Percentiles rank a stretch among this genome's conserved stretches.
Evolutionary conservation across 352 stramenopile species (phyloP).

Genomic region (Elongisporangium senticosum): DNA sequence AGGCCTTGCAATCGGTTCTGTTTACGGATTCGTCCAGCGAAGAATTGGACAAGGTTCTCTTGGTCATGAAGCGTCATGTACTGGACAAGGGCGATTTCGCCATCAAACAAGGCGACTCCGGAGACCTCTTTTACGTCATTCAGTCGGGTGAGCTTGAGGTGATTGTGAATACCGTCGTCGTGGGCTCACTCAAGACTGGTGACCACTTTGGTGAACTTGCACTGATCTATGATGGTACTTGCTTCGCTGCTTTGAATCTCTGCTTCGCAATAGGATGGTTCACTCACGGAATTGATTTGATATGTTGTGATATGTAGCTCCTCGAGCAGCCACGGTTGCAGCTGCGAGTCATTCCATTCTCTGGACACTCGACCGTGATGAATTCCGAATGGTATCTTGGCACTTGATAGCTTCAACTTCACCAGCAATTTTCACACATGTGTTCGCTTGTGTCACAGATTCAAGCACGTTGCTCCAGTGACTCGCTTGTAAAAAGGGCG

Average conservation of each 20-base stretch:
- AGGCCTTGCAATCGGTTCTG: conserved; percentile 50
- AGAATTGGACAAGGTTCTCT: conserved; percentile 64
- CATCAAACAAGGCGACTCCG: conserved; percentile 89
- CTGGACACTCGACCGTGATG: conserved; percentile 86
- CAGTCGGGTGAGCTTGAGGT: conserved; percentile 59
- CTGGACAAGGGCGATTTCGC: conserved; percentile 75
- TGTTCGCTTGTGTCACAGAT: conserved; percentile 20
- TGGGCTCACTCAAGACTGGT: conserved; percentile 46
- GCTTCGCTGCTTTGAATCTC: neutral
- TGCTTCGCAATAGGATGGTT: neutral
- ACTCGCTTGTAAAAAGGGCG: conserved; percentile 67
- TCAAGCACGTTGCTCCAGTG: conserved; percentile 65
- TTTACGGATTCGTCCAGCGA: conserved; percentile 62
- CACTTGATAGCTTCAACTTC: neutral
- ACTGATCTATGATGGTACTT: conserved; percentile 80
- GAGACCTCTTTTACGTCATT: conserved; percentile 91
- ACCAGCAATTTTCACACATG: neutral
- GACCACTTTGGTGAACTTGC: conserved; percentile 89
- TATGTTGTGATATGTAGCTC: conserved; percentile 35
- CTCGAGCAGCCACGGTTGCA: conserved; percentile 86
- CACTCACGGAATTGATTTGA: neutral
- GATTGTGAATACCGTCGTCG: conserved; percentile 53
- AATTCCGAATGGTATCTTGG: conserved; percentile 64
- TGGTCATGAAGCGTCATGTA: conserved; percentile 72
- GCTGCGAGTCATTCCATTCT: conserved; percentile 85